Percentiles rank a stretch among this genome's conserved stretches.
These are phyloP conservation scores for Lachancea mirantina DNA, from an alignment of 805 yeast species.

Conservation along the genomic window DNA sequence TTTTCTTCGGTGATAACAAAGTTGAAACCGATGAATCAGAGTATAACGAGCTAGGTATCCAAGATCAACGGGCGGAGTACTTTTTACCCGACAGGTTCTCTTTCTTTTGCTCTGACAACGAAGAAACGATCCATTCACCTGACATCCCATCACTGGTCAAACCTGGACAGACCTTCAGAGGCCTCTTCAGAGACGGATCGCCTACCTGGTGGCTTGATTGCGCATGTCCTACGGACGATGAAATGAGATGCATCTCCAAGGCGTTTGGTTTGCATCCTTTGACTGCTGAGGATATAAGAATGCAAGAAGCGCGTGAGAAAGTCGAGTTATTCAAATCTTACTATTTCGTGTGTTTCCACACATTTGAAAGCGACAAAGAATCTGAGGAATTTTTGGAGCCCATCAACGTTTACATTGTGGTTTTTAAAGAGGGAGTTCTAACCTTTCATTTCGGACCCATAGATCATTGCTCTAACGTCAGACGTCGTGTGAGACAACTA, in stretches of 20 bases:
- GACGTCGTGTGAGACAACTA: conserved; percentile 75
- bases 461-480: conserved; percentile 63
- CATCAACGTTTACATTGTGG: conserved; percentile 66
- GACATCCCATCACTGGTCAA: conserved; percentile 71
- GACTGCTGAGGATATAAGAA: conserved; percentile 94
- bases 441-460: conserved; percentile 67
- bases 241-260: conserved; percentile 85
- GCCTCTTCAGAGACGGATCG: conserved; percentile 62
- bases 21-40: conserved; percentile 29
- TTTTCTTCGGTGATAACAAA: conserved; percentile 36
- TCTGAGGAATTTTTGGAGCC: conserved; percentile 81
- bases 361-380: conserved; percentile 79
- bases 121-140: conserved; percentile 84
- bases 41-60: conserved; percentile 1
- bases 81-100: conserved; percentile 70
- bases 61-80: conserved; percentile 6
- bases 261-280: conserved; percentile 97
- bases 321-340: conserved; percentile 86
- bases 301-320: conserved; percentile 95
- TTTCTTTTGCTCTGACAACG: conserved; percentile 72
- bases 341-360: conserved; percentile 94
- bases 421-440: conserved; percentile 58
- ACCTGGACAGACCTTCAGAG: conserved; percentile 57
- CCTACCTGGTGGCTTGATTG: conserved; percentile 97
- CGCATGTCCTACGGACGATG: conserved; percentile 86